Evolutionary conservation across 2,329 filamentous ascomycete species (phyloP).

Genomic region (Cadophora luteo-olivacea): DNA sequence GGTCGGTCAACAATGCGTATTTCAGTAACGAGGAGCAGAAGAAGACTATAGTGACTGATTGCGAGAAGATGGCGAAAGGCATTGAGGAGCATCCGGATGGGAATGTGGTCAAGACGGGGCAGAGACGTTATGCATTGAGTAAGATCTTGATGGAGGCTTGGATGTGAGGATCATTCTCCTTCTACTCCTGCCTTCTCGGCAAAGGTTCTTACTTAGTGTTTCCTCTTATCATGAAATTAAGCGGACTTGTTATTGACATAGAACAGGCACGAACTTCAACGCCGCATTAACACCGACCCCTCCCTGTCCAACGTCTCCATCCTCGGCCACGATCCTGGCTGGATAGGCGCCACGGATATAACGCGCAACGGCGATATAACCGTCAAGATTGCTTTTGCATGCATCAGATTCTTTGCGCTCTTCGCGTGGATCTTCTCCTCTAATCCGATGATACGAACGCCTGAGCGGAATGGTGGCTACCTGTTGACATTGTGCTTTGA

Average conservation of each 20-base stretch:
- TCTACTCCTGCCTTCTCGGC: too few relatives aligned
- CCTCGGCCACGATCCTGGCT: slow-evolving; percentile 49
- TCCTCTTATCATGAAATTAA: too few relatives aligned
- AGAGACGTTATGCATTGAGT: slow-evolving; percentile 37
- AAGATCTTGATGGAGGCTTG: slow-evolving; percentile 24
- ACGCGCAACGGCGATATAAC: slow-evolving; percentile 35
- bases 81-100: slow-evolving; percentile 13
- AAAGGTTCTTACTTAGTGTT: not conserved
- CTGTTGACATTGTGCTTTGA: slow-evolving; percentile 45
- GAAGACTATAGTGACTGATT: not conserved
- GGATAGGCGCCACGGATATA: slow-evolving; percentile 42
- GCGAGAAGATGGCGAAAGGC: slow-evolving; percentile 13
- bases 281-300: slow-evolving; percentile 40
- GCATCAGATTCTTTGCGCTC: not conserved
- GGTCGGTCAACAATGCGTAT: not conserved
- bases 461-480: slow-evolving; percentile 46
- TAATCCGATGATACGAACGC: slow-evolving; percentile 44
- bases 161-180: slow-evolving; percentile 8
- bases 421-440: slow-evolving; percentile 41
- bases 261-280: slow-evolving; percentile 24
- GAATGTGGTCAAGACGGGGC: slow-evolving; percentile 1
- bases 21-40: slow-evolving; percentile 11
- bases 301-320: slow-evolving; percentile 46
- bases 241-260: not conserved
- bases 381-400: slow-evolving; percentile 33